Evolutionary conservation across 1,284 basidiomycete species (phyloP), one percentile per base, ranked within the genome.

Genomic region (Phellinidium pouzarii): DNA sequence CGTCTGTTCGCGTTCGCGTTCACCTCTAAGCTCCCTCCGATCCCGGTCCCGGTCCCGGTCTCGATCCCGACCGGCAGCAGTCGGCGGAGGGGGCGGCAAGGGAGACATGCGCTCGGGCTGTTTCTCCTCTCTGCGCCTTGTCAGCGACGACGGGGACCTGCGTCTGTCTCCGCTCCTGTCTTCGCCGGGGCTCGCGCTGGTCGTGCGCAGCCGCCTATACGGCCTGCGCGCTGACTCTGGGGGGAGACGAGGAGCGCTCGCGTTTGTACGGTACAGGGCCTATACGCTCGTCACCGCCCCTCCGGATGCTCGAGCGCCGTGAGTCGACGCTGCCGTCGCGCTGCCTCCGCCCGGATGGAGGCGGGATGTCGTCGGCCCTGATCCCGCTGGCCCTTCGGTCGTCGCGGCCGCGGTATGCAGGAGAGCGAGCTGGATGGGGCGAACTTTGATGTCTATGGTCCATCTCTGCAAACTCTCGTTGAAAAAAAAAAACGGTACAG

Each of bases 391-490:
- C 14, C 17, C 52, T 53, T 19, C 45, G 40, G 3, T 25, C 23
- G 31, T 41, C 31, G 31, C 42, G 45, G 11, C 19, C 20, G 23
- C 3, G 20, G n/a, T 27, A 48, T 5, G 29, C 34, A n/a, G 26
- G 27, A 31, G 43, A 44, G 37, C 49, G 45, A 17, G 44, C 14
- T 44, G 48, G 42, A 22, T 44, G 47, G 31, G 45, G 43, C 7
- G 47, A 56, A 49, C 50, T 48, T 40, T 36, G 53, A 27, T 29
- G 42, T 31, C 50, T 52, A 44, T 25, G 31, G 41, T 50, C 52
- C 7, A 25, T 38, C 23, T 52, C 40, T 40, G n/a, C 17, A 38
- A 9, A 12, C 8, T 31, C 12, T 12, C 23, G 7, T 22, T 20
- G 31, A 29, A 41, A 14, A 31, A 44, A 26, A 36, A 37, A 17